Conservation (phyloP, 306 rosid genomes). For the Pterocarpus santalinus region DNA sequence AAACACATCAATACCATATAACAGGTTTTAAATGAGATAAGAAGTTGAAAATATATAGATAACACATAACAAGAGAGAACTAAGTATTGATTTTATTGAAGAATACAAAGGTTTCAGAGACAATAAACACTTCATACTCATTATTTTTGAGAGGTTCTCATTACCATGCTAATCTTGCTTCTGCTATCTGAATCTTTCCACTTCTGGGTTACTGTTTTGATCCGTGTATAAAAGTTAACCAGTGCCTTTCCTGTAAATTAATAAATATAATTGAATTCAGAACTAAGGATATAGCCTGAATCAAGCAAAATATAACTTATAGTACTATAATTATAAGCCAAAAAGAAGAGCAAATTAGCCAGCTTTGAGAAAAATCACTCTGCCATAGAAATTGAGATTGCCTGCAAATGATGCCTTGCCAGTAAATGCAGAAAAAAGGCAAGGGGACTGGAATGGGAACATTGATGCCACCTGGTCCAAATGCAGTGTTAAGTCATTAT, state of each 20-base stretch:
- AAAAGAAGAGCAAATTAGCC: neutral
- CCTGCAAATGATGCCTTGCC: slow-evolving; percentile 93
- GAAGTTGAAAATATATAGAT: neutral
- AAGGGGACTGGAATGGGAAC: slow-evolving; percentile 95
- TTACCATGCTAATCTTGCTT: slow-evolving; percentile 69
- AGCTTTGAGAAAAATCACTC: slow-evolving; percentile 22
- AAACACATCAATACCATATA: no score
- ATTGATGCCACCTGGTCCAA: slow-evolving; percentile 84
- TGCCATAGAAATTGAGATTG: slow-evolving; percentile 88
- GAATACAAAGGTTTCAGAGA: neutral
- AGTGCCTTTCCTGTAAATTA: slow-evolving; percentile 81
- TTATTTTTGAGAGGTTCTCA: slow-evolving; percentile 90
- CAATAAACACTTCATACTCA: slow-evolving; percentile 22
- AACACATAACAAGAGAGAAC: neutral
- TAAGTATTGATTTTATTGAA: slow-evolving; percentile 35
- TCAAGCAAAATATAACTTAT: slow-evolving; percentile 3
- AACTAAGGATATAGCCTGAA: slow-evolving; percentile 12
- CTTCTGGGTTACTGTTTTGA: slow-evolving; percentile 88
- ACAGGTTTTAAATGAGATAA: neutral
- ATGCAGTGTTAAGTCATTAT: slow-evolving; percentile 40
- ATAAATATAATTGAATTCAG: slow-evolving; percentile 12
- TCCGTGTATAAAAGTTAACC: slow-evolving; percentile 81
- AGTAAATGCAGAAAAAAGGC: slow-evolving; percentile 89
- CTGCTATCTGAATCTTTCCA: slow-evolving; percentile 85
- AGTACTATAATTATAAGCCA: neutral